Evolutionary conservation across 805 yeast genomes (phyloP), one percentile per base, ranked within the genome.

Genomic region (Crinitomyces ghanaensis): DNA sequence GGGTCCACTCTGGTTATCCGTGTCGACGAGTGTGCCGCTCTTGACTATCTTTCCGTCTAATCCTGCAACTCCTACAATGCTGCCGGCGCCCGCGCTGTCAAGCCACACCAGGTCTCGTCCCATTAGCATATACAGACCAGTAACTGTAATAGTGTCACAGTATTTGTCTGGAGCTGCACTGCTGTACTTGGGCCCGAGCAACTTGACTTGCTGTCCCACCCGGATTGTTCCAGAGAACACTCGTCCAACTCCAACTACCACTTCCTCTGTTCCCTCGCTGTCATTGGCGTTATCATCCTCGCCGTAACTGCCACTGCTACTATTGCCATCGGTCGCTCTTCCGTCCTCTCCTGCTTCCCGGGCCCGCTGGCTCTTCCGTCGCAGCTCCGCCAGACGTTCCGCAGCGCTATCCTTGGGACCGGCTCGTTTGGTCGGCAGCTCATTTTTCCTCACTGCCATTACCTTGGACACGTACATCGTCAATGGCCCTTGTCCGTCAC

Each of bases 1-100:
- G n/a, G 75, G 74, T 26, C 85, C 86, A 4, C 68, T 60, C n/a
- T n/a, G n/a, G 2, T 67, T 53, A 2, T 66, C 69, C 0, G 72
- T 65, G 30, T 74, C 64, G 4, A 81, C 64, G 31, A 84, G 53
- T 0, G 98, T 86, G 32, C 95, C 98, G 49, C 77, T 82, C 52
- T 91, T 91, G 44, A 88, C 56, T 20, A 91, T 68, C 34, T 73
- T 74, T 5, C 81, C 82, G 2, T 79, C 94, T 14, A 91, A 64
- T 0, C 98, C 97, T 23, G 85, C 88, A 31, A 91, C 77, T 32
- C 96, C 99, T 5, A 83, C 93, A 40, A 91, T 84, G 45, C 81
- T 84, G 20, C 99, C 99, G 1, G 96, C 88, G 2, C 95, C 95
- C 4, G 88, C 95, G 12, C 66, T 67, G 27, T 77, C 69, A 41